These are phyloP conservation scores for Cicer pinnatifidum DNA, from an alignment of 306 rosid species.

Conservation along the genomic window DNA sequence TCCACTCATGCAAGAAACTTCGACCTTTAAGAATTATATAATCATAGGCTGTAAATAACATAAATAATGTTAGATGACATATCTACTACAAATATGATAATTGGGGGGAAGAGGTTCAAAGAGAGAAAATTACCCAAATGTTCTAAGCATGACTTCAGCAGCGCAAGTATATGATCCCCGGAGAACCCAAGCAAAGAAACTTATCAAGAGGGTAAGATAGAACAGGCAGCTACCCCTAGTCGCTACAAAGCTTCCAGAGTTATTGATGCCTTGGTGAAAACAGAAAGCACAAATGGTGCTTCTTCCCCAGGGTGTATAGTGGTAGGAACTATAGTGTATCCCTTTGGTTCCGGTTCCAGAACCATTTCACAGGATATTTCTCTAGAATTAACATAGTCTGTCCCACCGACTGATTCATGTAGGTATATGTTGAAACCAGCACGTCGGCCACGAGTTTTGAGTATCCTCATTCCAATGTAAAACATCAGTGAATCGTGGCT, in stretches of 20 bases:
- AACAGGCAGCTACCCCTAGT: conserved; percentile 44
- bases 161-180: conserved; percentile 44
- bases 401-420: conserved; percentile 97
- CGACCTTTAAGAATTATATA: conserved; percentile 29
- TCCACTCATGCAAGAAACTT: conserved; percentile 42
- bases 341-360: conserved; percentile 96
- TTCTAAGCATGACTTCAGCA: conserved; percentile 42
- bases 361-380: conserved; percentile 99
- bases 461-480: conserved; percentile 98
- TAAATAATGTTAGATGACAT: conserved; percentile 23
- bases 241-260: conserved; percentile 83
- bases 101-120: not conserved
- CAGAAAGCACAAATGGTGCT: conserved; percentile 98
- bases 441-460: conserved; percentile 97
- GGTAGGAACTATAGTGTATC: conserved; percentile 97
- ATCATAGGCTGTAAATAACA: conserved; percentile 44
- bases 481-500: conserved; percentile 97
- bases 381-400: conserved; percentile 95
- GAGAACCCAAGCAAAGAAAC: conserved; percentile 65
- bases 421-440: conserved; percentile 94
- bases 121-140: conserved; percentile 50
- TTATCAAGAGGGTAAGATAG: conserved; percentile 43
- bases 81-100: not conserved
- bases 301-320: conserved; percentile 99
- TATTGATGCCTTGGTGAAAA: conserved; percentile 95